phyloP scores from a whole-genome alignment of 495 filamentous ascomycete genomes.

The Mycothermus thermophilus region DNA sequence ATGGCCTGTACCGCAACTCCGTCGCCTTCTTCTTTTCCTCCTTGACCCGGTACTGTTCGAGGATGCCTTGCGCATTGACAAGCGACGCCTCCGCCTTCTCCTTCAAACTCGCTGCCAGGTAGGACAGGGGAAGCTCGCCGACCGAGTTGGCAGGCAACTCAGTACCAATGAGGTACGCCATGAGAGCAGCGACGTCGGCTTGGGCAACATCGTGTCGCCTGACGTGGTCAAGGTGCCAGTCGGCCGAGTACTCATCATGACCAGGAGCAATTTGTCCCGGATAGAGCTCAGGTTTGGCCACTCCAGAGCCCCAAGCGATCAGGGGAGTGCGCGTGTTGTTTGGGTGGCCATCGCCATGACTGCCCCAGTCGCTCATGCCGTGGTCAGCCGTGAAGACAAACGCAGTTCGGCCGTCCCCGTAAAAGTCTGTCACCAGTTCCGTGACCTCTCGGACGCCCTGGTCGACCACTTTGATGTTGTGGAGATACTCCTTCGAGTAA shows the following conservation, averaged over 20 bases:
- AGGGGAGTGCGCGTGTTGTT: constrained; percentile 94
- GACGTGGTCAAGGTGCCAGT: constrained; percentile 74
- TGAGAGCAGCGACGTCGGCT: constrained; percentile 89
- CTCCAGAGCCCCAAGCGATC: constrained; percentile 87
- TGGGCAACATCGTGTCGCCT: constrained; percentile 83
- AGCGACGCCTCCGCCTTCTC: constrained; percentile 77
- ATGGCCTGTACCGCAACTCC: constrained; percentile 66
- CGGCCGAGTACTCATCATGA: constrained; percentile 83
- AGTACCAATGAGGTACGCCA: constrained; percentile 86
- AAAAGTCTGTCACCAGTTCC: constrained; percentile 75
- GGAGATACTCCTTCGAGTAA: constrained; percentile 88
- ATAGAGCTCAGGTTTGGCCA: constrained; percentile 56
- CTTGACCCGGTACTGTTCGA: constrained; percentile 96
- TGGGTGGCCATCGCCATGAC: constrained; percentile 93
- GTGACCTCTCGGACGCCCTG: constrained; percentile 72
- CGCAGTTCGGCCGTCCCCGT: constrained; percentile 79
- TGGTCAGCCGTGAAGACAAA: constrained; percentile 98
- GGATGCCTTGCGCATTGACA: constrained; percentile 73
- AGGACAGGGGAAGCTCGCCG: constrained; percentile 78
- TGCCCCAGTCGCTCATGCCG: constrained; percentile 98
- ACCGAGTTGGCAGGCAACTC: constrained; percentile 96
- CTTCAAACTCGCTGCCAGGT: constrained; percentile 51
- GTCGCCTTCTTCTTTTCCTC: constrained; percentile 68
- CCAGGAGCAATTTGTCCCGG: constrained; percentile 46
- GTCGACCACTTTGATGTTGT: constrained; percentile 92